Evolutionary conservation across 2,329 filamentous ascomycete genomes (phyloP), one percentile per base, ranked within the genome.

Genomic region (Colletotrichum liriopes): DNA sequence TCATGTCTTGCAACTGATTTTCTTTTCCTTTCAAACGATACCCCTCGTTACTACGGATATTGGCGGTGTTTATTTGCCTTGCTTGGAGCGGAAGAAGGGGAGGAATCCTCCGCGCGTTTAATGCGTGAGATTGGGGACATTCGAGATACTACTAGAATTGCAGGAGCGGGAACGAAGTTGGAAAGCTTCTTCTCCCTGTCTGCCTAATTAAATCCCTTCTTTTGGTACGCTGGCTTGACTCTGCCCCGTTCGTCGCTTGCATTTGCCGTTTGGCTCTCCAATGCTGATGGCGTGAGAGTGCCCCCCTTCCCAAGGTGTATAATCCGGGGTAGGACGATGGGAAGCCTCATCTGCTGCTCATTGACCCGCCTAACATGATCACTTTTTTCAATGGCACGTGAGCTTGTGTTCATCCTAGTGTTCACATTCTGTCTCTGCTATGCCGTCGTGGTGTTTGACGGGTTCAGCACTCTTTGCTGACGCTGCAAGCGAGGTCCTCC

Each of bases 171-270:
- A 20, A n/a, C 9, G 32, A 18, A 47, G 37, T 9, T 20, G n/a
- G 16, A 23, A 5, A 4, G 12, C 61, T 39, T 59, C 37, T 35
- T 16, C 16, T n/a, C 12, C n/a, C 16, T 23, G 37, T 5, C 41
- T 64, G 51, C 69, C 51, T 72, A 70, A 65, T 70, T 14, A 39
- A 37, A 55, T 60, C 43, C 70, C 29, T 69, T 70, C 54, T 54
- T 70, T 72, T 70, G 65, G 45, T 54, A 18, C 29, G 26, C 39
- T 56, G 23, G 14, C 23, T 7, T 8, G 39, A 23, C 11, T 9
- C 23, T 20, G 29, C 11, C 9, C 18, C 2, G 23, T n/a, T 14
- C 11, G 35, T 7, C 2, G n/a, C 2, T 4, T n/a, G 16, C 8
- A 14, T 41, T 1, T 32, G 18, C 7, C 14, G 29, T 29, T 2